A percentile compares a stretch with the other conserved stretches of the same genome.
phyloP scores from a whole-genome alignment of 1,284 basidiomycete species.

The Melampsora occidentalis region DNA sequence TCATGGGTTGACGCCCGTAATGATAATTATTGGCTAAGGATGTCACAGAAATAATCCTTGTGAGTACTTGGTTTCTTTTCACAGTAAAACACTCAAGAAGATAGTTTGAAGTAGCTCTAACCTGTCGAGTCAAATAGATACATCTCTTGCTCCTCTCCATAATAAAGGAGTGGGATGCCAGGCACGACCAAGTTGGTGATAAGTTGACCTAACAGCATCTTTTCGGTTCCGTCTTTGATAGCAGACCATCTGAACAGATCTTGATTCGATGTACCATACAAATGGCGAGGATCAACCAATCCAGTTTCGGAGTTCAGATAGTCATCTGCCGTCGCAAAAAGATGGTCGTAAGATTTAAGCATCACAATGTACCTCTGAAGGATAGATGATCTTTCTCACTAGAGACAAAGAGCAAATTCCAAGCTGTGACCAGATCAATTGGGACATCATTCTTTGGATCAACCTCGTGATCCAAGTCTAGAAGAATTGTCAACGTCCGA shows the following conservation, averaged over 20 bases:
- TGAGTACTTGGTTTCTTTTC: background rate
- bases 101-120: slow-evolving; percentile 56
- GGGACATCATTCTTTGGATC: slow-evolving; percentile 77
- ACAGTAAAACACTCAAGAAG: slow-evolving; percentile 58
- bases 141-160: slow-evolving; percentile 41
- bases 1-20: slow-evolving; percentile 83
- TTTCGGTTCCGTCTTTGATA: slow-evolving; percentile 73
- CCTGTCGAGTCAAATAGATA: slow-evolving; percentile 40
- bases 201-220: slow-evolving; percentile 71
- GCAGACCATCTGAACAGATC: slow-evolving; percentile 91
- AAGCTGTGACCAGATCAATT: slow-evolving; percentile 74
- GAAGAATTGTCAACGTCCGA: slow-evolving; percentile 73
- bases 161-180: slow-evolving; percentile 68
- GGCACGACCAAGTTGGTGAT: slow-evolving; percentile 77
- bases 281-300: slow-evolving; percentile 72
- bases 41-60: background rate
- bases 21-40: slow-evolving; percentile 26
- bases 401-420: slow-evolving; percentile 81
- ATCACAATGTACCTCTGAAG: too few relatives aligned
- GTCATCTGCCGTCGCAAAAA: slow-evolving; percentile 60
- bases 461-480: slow-evolving; percentile 88
- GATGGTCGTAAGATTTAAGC: background rate
- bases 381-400: slow-evolving; percentile 49
- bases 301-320: slow-evolving; percentile 71
- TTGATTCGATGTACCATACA: slow-evolving; percentile 82